These are phyloP conservation scores for Nemania bipapillata DNA, from an alignment of 2,329 filamentous ascomycete genomes.

Conservation along the genomic window DNA sequence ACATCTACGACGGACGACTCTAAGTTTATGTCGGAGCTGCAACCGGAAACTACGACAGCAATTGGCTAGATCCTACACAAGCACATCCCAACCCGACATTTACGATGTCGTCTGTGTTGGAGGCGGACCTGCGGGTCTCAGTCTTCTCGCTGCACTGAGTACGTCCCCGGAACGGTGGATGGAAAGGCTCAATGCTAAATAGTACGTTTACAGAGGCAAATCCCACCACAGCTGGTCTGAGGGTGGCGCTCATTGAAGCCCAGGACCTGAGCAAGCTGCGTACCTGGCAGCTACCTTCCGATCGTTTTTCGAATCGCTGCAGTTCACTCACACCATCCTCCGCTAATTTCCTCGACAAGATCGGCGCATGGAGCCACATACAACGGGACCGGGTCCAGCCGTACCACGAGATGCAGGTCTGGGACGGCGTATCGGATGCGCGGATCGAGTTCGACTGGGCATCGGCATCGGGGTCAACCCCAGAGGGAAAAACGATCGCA, in stretches of 20 bases:
- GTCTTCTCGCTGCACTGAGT: constrained; percentile 81
- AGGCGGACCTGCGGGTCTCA: constrained; percentile 88
- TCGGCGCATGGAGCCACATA: constrained; percentile 86
- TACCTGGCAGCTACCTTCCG: constrained; percentile 72
- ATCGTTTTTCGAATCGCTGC: constrained; percentile 89
- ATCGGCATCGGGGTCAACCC: constrained; percentile 58
- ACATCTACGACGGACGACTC: constrained; percentile 40
- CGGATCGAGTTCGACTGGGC: constrained; percentile 88
- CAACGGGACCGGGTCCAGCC: constrained; percentile 78
- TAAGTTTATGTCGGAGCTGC: constrained; percentile 60
- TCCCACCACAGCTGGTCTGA: constrained; percentile 77
- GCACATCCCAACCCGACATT: constrained; percentile 69
- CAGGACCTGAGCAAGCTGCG: constrained; percentile 80
- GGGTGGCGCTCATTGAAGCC: constrained; percentile 87
- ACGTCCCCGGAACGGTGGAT: constrained; percentile 47
- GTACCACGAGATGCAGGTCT: constrained; percentile 97
- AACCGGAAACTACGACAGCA: constrained; percentile 54
- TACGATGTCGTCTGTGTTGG: constrained; percentile 95
- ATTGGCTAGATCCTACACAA: constrained; percentile 57
- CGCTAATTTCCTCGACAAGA: constrained; percentile 80
- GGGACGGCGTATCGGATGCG: constrained; percentile 91
- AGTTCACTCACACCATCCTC: constrained; percentile 93
- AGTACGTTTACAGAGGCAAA: constrained; percentile 70
- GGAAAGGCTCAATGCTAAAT: constrained; percentile 24
- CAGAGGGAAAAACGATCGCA: constrained; percentile 73